These are phyloP conservation scores for Yamadazyma pseudoaaseri DNA, from an alignment of 1,139 yeast species.

Conservation along the genomic window DNA sequence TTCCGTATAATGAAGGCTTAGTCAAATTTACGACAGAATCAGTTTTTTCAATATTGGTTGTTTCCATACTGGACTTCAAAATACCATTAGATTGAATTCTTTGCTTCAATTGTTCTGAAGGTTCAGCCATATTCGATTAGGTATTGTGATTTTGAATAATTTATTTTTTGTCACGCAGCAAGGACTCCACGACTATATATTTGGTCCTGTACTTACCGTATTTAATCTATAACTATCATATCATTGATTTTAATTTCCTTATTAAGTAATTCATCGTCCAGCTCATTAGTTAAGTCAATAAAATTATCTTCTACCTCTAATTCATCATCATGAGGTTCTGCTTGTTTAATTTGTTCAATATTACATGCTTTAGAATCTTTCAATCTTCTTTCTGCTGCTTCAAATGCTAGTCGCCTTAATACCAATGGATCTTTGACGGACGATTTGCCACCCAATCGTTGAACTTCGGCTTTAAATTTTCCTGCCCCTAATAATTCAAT, in stretches of 20 bases:
- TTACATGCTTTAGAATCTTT: constrained; percentile 59
- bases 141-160: not conserved
- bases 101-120: constrained; percentile 6
- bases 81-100: not conserved
- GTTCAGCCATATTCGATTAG: constrained; percentile 4
- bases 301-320: constrained; percentile 19
- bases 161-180: not conserved
- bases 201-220: not conserved
- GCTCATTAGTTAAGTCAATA: too few relatives aligned
- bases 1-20: constrained; percentile 48
- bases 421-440: constrained; percentile 17
- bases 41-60: constrained; percentile 32
- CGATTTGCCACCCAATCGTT: constrained; percentile 29
- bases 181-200: not conserved
- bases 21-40: constrained; percentile 49
- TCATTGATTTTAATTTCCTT: too few relatives aligned
- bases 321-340: constrained; percentile 35
- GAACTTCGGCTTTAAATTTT: constrained; percentile 39
- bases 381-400: constrained; percentile 68
- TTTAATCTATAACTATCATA: not conserved
- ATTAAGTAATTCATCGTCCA: too few relatives aligned
- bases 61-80: constrained; percentile 1
- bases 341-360: constrained; percentile 16
- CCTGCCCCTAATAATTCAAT: constrained; percentile 35
- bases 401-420: constrained; percentile 50